Evolutionary conservation across 805 yeast genomes (phyloP).

Genomic region (Peterozyma toletana): DNA sequence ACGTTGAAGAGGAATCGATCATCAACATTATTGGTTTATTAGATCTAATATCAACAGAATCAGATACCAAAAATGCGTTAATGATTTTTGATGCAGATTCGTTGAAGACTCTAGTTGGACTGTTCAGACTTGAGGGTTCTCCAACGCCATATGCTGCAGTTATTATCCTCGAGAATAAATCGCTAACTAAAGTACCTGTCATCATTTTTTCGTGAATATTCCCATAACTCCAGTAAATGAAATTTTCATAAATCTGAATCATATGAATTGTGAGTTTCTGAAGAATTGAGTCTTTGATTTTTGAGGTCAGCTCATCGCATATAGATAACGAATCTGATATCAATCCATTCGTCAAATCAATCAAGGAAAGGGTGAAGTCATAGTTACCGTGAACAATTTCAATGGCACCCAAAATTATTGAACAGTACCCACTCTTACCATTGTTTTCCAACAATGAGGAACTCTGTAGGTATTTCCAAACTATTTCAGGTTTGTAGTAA

Average conservation of each 20-base stretch:
- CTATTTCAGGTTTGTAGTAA: constrained; percentile 49
- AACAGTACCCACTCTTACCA: constrained; percentile 58
- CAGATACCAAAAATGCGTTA: constrained; percentile 46
- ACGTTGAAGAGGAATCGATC: constrained; percentile 37
- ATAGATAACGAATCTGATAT: constrained; percentile 40
- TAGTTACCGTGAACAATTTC: constrained; percentile 68
- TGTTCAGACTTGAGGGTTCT: constrained; percentile 23
- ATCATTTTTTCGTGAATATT: constrained; percentile 49
- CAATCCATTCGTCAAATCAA: constrained; percentile 47
- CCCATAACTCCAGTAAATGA: constrained; percentile 60
- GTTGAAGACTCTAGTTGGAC: constrained; percentile 43
- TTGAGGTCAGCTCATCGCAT: constrained; percentile 27
- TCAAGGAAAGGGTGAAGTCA: constrained; percentile 51
- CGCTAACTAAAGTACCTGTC: constrained; percentile 49
- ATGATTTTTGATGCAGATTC: constrained; percentile 43
- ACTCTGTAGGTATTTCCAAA: constrained; percentile 73
- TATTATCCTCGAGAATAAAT: constrained; percentile 48
- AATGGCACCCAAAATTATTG: constrained; percentile 57
- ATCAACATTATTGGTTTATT: constrained; percentile 44
- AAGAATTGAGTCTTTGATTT: constrained; percentile 47
- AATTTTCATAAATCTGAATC: constrained; percentile 69
- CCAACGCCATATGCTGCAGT: constrained; percentile 50
- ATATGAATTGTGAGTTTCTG: constrained; percentile 47
- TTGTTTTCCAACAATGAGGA: constrained; percentile 58
- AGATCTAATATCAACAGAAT: constrained; percentile 44